Evolutionary conservation across 331 rosid species (phyloP).

Genomic region (Pyracantha coccinea): DNA sequence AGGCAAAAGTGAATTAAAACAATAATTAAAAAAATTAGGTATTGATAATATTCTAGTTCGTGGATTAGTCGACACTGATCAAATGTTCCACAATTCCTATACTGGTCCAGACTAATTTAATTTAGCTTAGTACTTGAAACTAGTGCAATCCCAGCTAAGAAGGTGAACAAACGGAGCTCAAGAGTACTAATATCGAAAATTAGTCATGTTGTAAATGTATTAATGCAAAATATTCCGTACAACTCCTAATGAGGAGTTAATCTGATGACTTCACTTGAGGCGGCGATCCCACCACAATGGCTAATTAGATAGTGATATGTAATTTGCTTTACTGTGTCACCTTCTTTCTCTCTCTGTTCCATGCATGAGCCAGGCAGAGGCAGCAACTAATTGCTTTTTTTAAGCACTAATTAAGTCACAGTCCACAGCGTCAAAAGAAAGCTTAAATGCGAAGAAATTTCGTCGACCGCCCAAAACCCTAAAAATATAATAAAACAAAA

Average conservation of each 20-base stretch:
- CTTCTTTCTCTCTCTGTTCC: constrained; percentile 8
- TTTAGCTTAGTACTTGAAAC: too few relatives aligned
- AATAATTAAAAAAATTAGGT: too few relatives aligned
- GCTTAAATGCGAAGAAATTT: constrained; percentile 79
- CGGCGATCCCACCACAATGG: constrained; percentile 42
- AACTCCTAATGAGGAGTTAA: not conserved
- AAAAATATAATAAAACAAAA: constrained; percentile 86
- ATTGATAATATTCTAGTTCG: too few relatives aligned
- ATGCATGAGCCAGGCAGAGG: constrained; percentile 36
- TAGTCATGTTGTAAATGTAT: too few relatives aligned
- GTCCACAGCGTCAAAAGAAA: constrained; percentile 34
- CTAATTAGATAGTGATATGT: not conserved
- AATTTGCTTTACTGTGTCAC: not conserved
- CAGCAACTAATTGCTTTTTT: constrained; percentile 34
- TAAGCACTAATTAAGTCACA: constrained; percentile 36
- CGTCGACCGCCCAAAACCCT: constrained; percentile 70
- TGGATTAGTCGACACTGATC: too few relatives aligned
- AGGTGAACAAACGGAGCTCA: too few relatives aligned
- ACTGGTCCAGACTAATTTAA: not conserved
- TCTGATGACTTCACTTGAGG: not conserved
- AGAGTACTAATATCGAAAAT: too few relatives aligned
- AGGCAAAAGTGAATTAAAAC: too few relatives aligned
- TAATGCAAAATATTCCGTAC: too few relatives aligned
- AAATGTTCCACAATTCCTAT: too few relatives aligned
- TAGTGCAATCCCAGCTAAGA: too few relatives aligned